Evolutionary conservation across 257 asterid species (phyloP).

Genomic region (Plantago elongata): DNA sequence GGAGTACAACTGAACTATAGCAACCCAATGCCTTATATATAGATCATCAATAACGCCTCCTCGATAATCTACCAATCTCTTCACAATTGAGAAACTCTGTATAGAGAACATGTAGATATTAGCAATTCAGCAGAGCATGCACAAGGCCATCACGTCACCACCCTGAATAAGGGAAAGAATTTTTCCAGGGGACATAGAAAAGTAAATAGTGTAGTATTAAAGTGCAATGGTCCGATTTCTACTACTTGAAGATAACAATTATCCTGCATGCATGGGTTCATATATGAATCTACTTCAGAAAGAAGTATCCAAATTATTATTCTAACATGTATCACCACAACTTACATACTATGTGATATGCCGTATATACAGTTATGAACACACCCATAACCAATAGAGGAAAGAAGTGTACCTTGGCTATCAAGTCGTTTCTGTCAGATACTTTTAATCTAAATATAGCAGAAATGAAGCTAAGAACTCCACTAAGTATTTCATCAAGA

Average conservation of each 20-base stretch:
- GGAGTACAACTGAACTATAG: conserved; percentile 61
- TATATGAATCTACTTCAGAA: too few relatives aligned
- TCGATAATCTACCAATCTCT: conserved; percentile 56
- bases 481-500: conserved; percentile 59
- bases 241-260: too few relatives aligned
- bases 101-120: conserved; percentile 7
- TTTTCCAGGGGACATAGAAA: conserved; percentile 16
- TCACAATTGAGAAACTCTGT: conserved; percentile 78
- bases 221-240: too few relatives aligned
- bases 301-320: too few relatives aligned
- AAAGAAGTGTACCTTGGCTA: conserved; percentile 62
- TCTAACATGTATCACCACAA: background rate
- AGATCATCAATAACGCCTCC: conserved; percentile 54
- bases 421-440: conserved; percentile 62
- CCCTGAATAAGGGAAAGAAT: conserved; percentile 15
- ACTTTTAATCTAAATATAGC: conserved; percentile 40
- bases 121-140: conserved; percentile 18
- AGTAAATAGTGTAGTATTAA: background rate
- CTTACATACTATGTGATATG: too few relatives aligned
- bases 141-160: conserved; percentile 16
- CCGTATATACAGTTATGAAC: background rate
- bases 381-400: conserved; percentile 8
- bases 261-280: too few relatives aligned
- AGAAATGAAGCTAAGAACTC: conserved; percentile 62
- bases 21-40: conserved; percentile 67